Evolutionary conservation across 2,329 filamentous ascomycete species (phyloP), one percentile per base, ranked within the genome.

Genomic region (Botryotinia convoluta): DNA sequence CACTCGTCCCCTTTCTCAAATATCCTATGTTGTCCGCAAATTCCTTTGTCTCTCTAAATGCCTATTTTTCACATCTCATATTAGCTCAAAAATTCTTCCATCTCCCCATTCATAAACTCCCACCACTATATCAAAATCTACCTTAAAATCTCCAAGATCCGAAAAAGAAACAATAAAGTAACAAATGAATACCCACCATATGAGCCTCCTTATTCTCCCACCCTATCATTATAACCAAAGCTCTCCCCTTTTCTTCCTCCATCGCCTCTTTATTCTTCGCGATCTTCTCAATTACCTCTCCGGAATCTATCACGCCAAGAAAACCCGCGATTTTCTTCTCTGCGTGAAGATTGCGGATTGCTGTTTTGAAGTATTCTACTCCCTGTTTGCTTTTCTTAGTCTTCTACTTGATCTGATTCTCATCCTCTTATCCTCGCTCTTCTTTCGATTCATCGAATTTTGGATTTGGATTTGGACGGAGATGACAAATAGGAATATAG

Each of bases 181-280:
- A 32, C 1, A 20, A 67, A 37, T 20, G 20, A 45, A 29, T n/a
- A 54, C 51, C n/a, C n/a, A 71, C 69, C 74, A 76, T 69, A 74
- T 79, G 79, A 26, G 45, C 69, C 65, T 77, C 78, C 57, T 73
- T 74, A 61, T 69, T 76, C 71, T 77, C 72, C 79, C 79, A 80
- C 9, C 75, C 77, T 32, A 76, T 20, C 35, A 73, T 61, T 20
- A 77, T 48, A 42, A 77, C 73, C 10, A 73, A 37, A 1, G 73
- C 77, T 45, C 68, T 78, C 9, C 74, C 76, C 67, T 73, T 70
- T 35, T 69, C 72, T 20, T 37, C 74, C 42, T 71, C 71, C 5
- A 26, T 57, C 4, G 16, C 48, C 7, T 57, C 65, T 16, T 16
- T 10, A 18, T 48, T 35, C 20, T 10, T 68, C 26, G 65, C 65